Percentiles rank a stretch among this genome's conserved stretches.
phyloP scores from a whole-genome alignment of 306 rosid genomes.

The Trichosanthes cucumerina region DNA sequence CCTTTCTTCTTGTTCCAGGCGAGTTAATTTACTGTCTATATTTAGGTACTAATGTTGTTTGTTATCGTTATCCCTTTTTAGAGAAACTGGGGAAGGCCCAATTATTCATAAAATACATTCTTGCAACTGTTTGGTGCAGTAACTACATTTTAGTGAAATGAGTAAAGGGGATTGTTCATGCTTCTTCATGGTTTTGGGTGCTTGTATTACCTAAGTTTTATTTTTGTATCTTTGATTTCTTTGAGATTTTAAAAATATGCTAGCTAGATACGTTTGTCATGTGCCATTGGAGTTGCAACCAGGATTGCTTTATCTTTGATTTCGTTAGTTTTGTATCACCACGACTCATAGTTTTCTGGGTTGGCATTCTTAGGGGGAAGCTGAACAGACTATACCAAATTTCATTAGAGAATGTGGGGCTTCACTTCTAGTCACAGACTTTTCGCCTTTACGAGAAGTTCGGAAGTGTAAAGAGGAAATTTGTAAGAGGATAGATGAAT shows the following conservation, averaged over 20 bases:
- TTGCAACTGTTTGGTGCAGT: too few species aligned
- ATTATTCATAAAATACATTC: too few species aligned
- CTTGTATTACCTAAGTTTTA: too few species aligned
- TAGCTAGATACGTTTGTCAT: background rate
- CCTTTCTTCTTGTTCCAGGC: conserved; percentile 75
- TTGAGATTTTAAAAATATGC: background rate
- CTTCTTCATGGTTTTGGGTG: background rate
- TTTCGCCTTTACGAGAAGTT: conserved; percentile 69
- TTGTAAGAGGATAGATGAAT: conserved; percentile 50
- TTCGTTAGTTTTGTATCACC: background rate
- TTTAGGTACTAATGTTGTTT: background rate
- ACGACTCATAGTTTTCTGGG: conserved; percentile 7
- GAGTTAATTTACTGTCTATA: background rate
- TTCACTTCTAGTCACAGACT: conserved; percentile 72
- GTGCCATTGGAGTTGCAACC: background rate
- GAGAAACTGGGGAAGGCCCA: background rate
- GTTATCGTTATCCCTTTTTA: background rate
- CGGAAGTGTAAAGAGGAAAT: conserved; percentile 62
- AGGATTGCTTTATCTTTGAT: background rate
- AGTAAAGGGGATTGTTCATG: background rate
- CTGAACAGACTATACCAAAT: conserved; percentile 60
- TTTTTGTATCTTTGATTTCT: background rate
- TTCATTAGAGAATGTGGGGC: conserved; percentile 76
- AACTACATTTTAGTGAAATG: background rate
- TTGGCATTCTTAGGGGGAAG: conserved; percentile 51